Evolutionary conservation across 2,329 filamentous ascomycete species (phyloP).

Genomic region (Colletotrichum ledebouriae): DNA sequence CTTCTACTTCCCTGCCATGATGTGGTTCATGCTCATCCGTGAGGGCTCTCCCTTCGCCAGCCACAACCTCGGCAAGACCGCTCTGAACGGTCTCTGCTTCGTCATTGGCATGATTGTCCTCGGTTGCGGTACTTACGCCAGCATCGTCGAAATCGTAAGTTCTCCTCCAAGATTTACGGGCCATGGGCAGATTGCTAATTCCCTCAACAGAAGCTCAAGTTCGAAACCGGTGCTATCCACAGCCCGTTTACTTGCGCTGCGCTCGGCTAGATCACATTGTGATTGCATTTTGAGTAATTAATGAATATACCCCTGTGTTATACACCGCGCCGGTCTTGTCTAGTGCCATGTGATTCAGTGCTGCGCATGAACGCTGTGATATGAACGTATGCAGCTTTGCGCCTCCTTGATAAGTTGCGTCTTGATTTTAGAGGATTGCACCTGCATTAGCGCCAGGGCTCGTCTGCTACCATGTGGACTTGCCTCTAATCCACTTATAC

Average conservation of each 20-base stretch:
- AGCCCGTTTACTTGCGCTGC: constrained; percentile 42
- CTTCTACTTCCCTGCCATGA: constrained; percentile 58
- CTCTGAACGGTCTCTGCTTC: constrained; percentile 48
- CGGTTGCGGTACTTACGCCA: constrained; percentile 52
- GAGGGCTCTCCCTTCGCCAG: constrained; percentile 50
- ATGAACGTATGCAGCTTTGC: no score
- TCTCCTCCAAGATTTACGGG: neutral
- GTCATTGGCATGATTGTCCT: constrained; percentile 51
- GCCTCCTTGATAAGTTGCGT: no score
- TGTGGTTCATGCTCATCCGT: constrained; percentile 58
- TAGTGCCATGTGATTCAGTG: neutral
- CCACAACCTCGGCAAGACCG: constrained; percentile 48
- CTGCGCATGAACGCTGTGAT: neutral
- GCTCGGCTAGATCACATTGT: constrained; percentile 25
- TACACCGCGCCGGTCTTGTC: neutral
- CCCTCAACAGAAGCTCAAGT: constrained; percentile 33
- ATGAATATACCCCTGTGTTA: constrained; percentile 30
- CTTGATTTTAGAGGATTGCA: no score
- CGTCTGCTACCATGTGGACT: no score
- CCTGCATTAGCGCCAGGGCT: no score
- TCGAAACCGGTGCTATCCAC: constrained; percentile 39
- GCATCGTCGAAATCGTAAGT: constrained; percentile 43
- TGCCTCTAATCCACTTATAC: no score
- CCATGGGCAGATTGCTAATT: constrained; percentile 1
- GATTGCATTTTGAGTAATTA: constrained; percentile 14